Conservation (phyloP, 257 asterid genomes). For the Orobanche coerulescens region DNA sequence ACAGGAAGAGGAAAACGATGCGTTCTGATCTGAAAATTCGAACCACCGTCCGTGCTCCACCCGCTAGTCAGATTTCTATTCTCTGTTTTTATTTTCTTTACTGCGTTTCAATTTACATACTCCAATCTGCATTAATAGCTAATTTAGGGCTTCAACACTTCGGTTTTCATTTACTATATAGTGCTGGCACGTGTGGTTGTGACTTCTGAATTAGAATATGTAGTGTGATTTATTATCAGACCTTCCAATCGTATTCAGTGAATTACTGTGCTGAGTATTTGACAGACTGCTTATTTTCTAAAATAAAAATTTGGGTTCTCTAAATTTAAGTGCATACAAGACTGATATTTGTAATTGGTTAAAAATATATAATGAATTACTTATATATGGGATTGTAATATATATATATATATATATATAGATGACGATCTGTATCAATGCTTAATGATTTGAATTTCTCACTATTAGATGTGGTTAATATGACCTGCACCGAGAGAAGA, state of each 20-base stretch:
- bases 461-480: background rate
- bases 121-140: background rate
- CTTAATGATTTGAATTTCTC: background rate
- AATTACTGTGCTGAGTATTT: conserved; percentile 6
- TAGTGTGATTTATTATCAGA: background rate
- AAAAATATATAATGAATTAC: background rate
- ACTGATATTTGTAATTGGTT: background rate
- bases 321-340: background rate
- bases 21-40: conserved; percentile 29
- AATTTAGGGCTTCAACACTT: conserved; percentile 19
- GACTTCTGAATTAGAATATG: background rate
- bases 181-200: background rate
- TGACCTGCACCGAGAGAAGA: background rate
- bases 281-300: background rate
- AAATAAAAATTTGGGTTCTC: background rate
- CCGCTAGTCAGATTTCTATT: conserved; percentile 23
- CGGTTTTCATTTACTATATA: background rate
- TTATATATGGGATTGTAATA: background rate
- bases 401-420: too few relatives aligned
- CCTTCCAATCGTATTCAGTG: conserved; percentile 1
- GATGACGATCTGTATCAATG: background rate
- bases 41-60: conserved; percentile 24
- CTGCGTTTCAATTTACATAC: background rate
- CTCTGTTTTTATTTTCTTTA: background rate
- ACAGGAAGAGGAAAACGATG: conserved; percentile 15